phyloP scores from a whole-genome alignment of 192 early-diverging fungal genomes.

The Coemansia sp. region DNA sequence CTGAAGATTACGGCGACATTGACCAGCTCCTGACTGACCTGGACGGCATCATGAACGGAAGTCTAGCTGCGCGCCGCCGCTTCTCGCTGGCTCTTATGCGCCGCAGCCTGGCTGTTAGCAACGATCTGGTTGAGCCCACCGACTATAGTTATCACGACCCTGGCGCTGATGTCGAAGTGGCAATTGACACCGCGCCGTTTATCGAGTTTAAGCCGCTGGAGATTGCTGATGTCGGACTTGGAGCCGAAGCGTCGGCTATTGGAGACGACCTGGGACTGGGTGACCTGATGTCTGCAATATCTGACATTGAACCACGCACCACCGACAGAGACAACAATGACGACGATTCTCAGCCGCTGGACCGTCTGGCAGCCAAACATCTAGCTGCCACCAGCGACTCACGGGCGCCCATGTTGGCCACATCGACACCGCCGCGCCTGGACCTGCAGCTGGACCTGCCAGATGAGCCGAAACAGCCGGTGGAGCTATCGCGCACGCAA shows the following conservation, averaged over 20 bases:
- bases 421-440: not conserved
- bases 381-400: not conserved
- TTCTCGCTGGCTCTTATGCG: constrained; percentile 48
- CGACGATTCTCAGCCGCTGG: constrained; percentile 7
- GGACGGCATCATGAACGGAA: constrained; percentile 49
- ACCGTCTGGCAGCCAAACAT: not conserved
- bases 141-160: constrained; percentile 23
- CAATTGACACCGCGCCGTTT: not conserved
- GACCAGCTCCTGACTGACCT: constrained; percentile 43
- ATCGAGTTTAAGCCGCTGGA: constrained; percentile 50
- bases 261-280: constrained; percentile 28
- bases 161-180: not conserved
- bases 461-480: constrained; percentile 11
- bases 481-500: constrained; percentile 45
- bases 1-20: constrained; percentile 49
- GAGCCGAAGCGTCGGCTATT: not conserved
- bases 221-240: constrained; percentile 17
- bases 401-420: not conserved
- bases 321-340: constrained; percentile 11
- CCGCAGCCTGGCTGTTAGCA: constrained; percentile 40
- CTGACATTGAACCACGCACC: not conserved
- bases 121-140: constrained; percentile 36
- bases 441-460: not conserved
- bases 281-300: constrained; percentile 20
- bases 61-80: constrained; percentile 42